phyloP scores from a whole-genome alignment of 768 basidiomycete species.

The Mycena haematopus region DNA sequence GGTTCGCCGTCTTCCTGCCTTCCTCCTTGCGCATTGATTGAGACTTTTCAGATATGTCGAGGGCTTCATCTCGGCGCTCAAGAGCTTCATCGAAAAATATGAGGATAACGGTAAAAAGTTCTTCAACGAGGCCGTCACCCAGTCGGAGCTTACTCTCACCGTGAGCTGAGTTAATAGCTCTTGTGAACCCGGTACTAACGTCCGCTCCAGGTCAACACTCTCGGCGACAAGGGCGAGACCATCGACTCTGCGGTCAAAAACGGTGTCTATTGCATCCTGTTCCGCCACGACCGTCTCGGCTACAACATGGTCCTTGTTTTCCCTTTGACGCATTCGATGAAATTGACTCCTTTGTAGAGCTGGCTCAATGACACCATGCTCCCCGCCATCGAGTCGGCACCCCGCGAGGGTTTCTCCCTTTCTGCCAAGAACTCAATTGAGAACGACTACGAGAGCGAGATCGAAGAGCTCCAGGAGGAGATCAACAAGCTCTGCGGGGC shows the following conservation, averaged over 20 bases:
- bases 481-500: slow-evolving; percentile 39
- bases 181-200: neutral
- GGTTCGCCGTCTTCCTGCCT: slow-evolving; percentile 29
- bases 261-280: slow-evolving; percentile 48
- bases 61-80: slow-evolving; percentile 41
- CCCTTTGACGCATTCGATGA: too few species aligned
- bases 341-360: slow-evolving; percentile 5
- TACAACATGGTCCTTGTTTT: slow-evolving; percentile 32
- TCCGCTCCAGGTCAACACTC: slow-evolving; percentile 7
- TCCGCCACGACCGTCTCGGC: slow-evolving; percentile 40
- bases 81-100: slow-evolving; percentile 38
- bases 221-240: slow-evolving; percentile 36
- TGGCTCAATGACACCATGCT: slow-evolving; percentile 36
- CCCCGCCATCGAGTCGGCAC: slow-evolving; percentile 41
- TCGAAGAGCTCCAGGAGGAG: slow-evolving; percentile 36
- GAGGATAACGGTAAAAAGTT: slow-evolving; percentile 44
- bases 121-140: slow-evolving; percentile 46
- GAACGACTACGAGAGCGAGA: slow-evolving; percentile 38
- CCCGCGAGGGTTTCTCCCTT: slow-evolving; percentile 41
- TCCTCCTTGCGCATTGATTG: neutral
- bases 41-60: slow-evolving; percentile 41
- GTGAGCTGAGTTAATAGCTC: slow-evolving; percentile 23
- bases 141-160: slow-evolving; percentile 40
- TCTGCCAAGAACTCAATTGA: slow-evolving; percentile 43
- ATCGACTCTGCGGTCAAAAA: slow-evolving; percentile 44